Evolutionary conservation across 345 rosid genomes (phyloP), one percentile per base, ranked within the genome.

Genomic region (Populus alba): DNA sequence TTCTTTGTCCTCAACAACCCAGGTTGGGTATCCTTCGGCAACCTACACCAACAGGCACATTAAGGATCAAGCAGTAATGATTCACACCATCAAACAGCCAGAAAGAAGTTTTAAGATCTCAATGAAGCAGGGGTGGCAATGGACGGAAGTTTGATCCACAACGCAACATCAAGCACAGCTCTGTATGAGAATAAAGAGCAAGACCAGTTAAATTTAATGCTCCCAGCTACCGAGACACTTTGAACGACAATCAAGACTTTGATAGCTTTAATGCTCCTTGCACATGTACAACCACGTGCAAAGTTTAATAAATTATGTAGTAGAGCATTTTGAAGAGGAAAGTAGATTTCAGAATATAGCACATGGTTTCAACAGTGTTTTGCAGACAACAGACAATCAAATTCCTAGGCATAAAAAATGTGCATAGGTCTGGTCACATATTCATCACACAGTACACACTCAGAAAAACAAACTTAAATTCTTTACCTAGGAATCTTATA

Each of bases 21-120:
- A 0, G 97, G 95, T 66, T 93, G 97, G 35, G 97, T 93, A 25
- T 95, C 97, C 78, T 75, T 88, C 5, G 97, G 94, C 81, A 95
- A 81, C 68, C 97, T 90, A 49, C 63, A 79, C 22, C 35, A 77
- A 38, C 3, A 66, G 18, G 16, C 23, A 31, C 7, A 55, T 23
- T 8, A 76, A 8, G 31, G 8, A 20, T 10, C 8, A 25, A 13
- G 65, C 23, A 59, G 20, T 66, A 12, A 47, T 47, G 51, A 47
- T 47, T 12, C 17, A 47, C 51, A 47, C 51, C 51, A 47, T 47
- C 15, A 43, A 11, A 12, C 6, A 13, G 51, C 51, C 17, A 47
- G 17, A 47, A 15, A 47, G 51, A 47, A 4, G 51, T 25, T 4
- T 5, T 13, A 45, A 4, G 63, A 72, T 51, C 13, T 38, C 53